Base-by-base conservation (phyloP, 805 yeast genomes). In the Nakazawaea ambrosiae region DNA sequence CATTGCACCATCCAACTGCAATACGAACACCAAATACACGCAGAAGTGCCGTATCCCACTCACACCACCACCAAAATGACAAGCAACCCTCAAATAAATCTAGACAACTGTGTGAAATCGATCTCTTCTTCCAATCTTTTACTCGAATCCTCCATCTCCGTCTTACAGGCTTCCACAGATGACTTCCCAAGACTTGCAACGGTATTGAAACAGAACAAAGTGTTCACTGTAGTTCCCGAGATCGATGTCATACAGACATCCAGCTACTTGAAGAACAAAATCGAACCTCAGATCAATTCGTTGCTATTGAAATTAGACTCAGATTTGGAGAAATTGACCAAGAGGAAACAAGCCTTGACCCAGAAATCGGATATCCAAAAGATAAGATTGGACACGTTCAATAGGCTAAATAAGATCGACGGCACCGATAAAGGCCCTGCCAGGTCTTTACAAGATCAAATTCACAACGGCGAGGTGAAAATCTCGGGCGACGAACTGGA, bases 181-280 rank as follows among this genome's bases (percentile, higher is more conserved):
- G 75, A 73, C 42, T 59, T 65, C 14, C 49, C 61, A 2, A 45
- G 73, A 6, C 50, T 70, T 26, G 57, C 55, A 27, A 52, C 50
- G 17, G 63, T 72, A 5, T 54, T 74, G n/a, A 47, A 55, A 15
- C 69, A 74, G 5, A 56, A 58, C 29, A 60, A 67, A 25, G 70
- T 72, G 17, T 74, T 71, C 53, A 74, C 73, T 4, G 51, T 73
- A 10, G 65, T 73, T 0, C 75, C 78, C 0, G 75, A 71, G 43
- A 52, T 55, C 38, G 75, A 72, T 37, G 49, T 73, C 19, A 54
- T 50, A 7, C 60, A 54, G 30, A 72, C 73, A 15, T 63, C 63
- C 34, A 53, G 51, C 27, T 49, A 55, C 10, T 51, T 70, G 31
- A 54, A 56, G 31, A 45, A 48, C 10, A 65, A 64, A 22, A 51